Conservation (phyloP, 1,284 basidiomycete species). For the Microbotryum scabiosae region DNA sequence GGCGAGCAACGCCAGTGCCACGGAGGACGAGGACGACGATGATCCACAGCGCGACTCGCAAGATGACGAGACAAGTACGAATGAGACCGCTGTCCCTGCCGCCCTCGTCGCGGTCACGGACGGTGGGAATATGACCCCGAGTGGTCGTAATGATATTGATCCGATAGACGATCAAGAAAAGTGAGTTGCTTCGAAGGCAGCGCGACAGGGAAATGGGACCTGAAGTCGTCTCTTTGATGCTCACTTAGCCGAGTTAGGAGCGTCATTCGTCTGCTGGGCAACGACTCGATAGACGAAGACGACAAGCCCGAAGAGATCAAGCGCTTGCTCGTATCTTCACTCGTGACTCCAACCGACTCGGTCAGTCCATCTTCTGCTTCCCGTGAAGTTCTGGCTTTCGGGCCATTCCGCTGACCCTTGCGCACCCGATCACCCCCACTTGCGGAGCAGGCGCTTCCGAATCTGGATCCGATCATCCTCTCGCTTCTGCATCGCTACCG, state of each 20-base stretch:
- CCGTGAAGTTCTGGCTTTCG: too few relatives aligned
- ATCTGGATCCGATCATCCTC: constrained; percentile 32
- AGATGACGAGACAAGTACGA: constrained; percentile 4
- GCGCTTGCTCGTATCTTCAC: constrained; percentile 20
- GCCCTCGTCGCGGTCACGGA: too few relatives aligned
- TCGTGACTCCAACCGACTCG: not conserved
- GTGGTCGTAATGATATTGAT: too few relatives aligned
- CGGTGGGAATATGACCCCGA: too few relatives aligned
- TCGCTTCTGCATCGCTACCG: constrained; percentile 32
- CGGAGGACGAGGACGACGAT: constrained; percentile 22
- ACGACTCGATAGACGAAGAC: constrained; percentile 30
- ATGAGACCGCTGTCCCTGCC: too few relatives aligned
- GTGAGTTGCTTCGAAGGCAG: constrained; percentile 1
- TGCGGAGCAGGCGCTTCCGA: constrained; percentile 10
- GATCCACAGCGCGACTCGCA: not conserved
- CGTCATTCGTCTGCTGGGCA: constrained; percentile 27
- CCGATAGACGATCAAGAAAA: constrained; percentile 13
- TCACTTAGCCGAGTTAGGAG: not conserved
- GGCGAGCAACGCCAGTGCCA: constrained; percentile 16
- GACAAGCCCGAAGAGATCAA: constrained; percentile 35
- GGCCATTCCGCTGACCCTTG: too few relatives aligned
- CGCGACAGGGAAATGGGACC: not conserved
- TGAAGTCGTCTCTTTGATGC: too few relatives aligned
- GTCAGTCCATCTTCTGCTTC: not conserved
- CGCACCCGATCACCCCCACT: not conserved